These are phyloP conservation scores for Clonostachys rhizophaga DNA, from an alignment of 2,329 filamentous ascomycete genomes.

Conservation along the genomic window DNA sequence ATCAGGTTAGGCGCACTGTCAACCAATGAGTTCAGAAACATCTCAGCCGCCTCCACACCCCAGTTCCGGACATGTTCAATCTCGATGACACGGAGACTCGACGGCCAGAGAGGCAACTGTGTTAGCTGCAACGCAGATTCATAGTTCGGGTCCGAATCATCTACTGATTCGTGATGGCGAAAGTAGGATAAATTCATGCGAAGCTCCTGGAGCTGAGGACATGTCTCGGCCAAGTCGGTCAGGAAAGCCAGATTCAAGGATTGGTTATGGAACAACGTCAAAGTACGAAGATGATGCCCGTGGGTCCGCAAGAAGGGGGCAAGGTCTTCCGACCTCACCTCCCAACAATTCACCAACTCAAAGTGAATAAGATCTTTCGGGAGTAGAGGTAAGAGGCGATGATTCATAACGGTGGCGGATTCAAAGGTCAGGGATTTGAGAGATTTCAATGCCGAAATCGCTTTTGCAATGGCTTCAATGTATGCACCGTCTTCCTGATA, in stretches of 20 bases:
- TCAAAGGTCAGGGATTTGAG: slow-evolving; percentile 69
- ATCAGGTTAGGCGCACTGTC: slow-evolving; percentile 63
- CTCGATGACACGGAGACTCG: slow-evolving; percentile 64
- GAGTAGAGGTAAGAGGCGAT: slow-evolving; percentile 61
- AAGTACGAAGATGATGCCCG: slow-evolving; percentile 60
- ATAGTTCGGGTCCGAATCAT: slow-evolving; percentile 73
- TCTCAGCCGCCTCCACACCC: slow-evolving; percentile 63
- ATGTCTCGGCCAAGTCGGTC: slow-evolving; percentile 57
- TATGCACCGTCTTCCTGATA: slow-evolving; percentile 37
- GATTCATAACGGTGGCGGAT: slow-evolving; percentile 68
- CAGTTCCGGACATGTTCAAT: slow-evolving; percentile 75
- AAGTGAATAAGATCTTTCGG: slow-evolving; percentile 63
- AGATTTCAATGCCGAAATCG: slow-evolving; percentile 44
- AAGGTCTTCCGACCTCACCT: slow-evolving; percentile 64
- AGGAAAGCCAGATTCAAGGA: slow-evolving; percentile 74
- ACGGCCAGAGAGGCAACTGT: slow-evolving; percentile 76
- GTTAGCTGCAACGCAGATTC: slow-evolving; percentile 57
- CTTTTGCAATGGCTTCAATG: slow-evolving; percentile 22
- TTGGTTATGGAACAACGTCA: slow-evolving; percentile 75
- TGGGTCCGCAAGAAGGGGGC: slow-evolving; percentile 60
- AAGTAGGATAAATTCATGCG: slow-evolving; percentile 78
- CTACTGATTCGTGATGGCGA: slow-evolving; percentile 61
- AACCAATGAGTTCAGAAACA: slow-evolving; percentile 75
- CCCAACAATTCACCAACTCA: slow-evolving; percentile 74
- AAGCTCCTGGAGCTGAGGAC: slow-evolving; percentile 66